Evolutionary conservation across 2,329 filamentous ascomycete genomes (phyloP).

Genomic region (Aspergillus ruber): DNA sequence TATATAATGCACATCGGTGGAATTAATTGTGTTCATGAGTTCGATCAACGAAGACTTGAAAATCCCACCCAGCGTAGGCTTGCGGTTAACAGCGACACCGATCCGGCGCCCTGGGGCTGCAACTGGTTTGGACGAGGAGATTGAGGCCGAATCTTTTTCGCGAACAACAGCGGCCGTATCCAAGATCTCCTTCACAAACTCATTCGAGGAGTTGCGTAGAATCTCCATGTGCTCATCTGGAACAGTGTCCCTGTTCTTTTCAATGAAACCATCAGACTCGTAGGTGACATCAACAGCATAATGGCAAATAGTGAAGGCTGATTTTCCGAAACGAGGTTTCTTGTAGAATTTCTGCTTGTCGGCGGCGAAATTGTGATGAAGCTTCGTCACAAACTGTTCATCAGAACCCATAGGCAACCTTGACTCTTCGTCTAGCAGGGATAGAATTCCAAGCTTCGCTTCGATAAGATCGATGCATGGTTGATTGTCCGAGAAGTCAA

Average conservation of each 20-base stretch:
- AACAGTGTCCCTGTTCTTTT: conserved; percentile 98
- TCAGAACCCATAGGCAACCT: conserved; percentile 95
- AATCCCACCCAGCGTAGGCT: conserved; percentile 94
- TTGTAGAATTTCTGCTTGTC: conserved; percentile 98
- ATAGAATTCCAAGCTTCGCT: conserved; percentile 87
- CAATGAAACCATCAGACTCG: conserved; percentile 97
- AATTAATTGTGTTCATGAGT: conserved; percentile 95
- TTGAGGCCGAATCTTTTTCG: conserved; percentile 69
- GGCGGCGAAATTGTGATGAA: conserved; percentile 84
- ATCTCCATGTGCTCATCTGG: conserved; percentile 98
- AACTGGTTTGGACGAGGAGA: conserved; percentile 65
- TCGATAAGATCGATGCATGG: conserved; percentile 98
- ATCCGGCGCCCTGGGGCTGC: conserved; percentile 70
- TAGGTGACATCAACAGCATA: conserved; percentile 98
- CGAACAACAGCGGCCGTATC: conserved; percentile 79
- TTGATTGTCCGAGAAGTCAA: conserved; percentile 98
- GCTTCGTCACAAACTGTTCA: conserved; percentile 91
- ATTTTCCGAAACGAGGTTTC: conserved; percentile 96
- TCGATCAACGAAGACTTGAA: conserved; percentile 98
- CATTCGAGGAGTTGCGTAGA: conserved; percentile 73
- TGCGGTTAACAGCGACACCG: conserved; percentile 86
- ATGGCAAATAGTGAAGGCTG: conserved; percentile 94
- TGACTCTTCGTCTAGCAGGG: conserved; percentile 91
- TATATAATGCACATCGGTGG: conserved; percentile 97
- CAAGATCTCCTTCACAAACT: conserved; percentile 76